Percentiles rank a stretch among this genome's conserved stretches.
Evolutionary conservation across 176 grass and related monocot genomes (phyloP).

Genomic region (Oryza longistaminata): DNA sequence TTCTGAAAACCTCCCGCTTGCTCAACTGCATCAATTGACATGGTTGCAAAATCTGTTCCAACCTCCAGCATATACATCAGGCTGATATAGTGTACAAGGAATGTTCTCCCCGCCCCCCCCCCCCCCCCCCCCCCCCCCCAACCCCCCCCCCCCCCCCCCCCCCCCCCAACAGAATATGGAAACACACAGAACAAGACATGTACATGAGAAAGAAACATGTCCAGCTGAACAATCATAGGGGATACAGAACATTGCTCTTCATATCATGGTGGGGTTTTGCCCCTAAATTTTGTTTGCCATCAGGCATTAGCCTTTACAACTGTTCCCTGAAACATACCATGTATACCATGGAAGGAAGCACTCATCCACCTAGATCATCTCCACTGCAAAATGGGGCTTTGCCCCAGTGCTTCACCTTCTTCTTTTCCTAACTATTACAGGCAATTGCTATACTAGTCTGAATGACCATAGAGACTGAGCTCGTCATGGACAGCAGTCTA

Average conservation of each 20-base stretch:
- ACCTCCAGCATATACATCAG: too few relatives aligned
- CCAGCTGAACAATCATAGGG: not conserved
- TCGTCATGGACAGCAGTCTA: conserved; percentile 27
- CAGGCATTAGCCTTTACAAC: not conserved
- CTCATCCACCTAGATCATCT: not conserved
- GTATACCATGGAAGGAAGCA: conserved; percentile 26
- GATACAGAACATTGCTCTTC: not conserved
- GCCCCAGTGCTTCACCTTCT: conserved; percentile 26
- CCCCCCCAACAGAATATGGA: not conserved
- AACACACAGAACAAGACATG: not conserved
- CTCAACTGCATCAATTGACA: not conserved
- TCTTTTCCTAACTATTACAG: conserved; percentile 13
- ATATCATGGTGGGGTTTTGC: not conserved
- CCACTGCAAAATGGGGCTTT: conserved; percentile 45
- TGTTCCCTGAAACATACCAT: not conserved
- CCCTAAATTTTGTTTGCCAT: not conserved
- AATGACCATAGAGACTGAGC: conserved; percentile 22
- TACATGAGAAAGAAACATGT: not conserved
- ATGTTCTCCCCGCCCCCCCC: too few relatives aligned
- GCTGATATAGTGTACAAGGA: too few relatives aligned
- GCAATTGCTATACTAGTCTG: conserved; percentile 29
- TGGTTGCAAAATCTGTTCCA: not conserved
- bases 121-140: not conserved
- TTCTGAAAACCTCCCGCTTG: too few relatives aligned
- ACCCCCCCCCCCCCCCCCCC: too few relatives aligned